Evolutionary conservation across 345 rosid species (phyloP), one percentile per base, ranked within the genome.

Genomic region (Salix suchowensis): DNA sequence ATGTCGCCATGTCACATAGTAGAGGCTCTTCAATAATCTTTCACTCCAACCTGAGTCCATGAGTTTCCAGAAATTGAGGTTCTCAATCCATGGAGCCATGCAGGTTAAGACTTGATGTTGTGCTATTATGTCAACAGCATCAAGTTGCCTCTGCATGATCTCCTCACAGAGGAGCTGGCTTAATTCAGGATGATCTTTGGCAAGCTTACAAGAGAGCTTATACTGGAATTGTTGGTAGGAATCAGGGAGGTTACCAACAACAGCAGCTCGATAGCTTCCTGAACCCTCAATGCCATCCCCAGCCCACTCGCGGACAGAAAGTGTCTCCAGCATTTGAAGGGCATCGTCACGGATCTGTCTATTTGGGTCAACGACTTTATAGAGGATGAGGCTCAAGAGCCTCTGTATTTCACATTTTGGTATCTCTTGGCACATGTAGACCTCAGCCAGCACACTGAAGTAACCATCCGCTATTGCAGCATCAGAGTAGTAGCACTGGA

Each of bases 81-180:
- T 96, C 85, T 96, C 99, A 84, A 96, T 96, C 98, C 99, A 96
- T 32, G 99, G 99, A 84, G 99, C 99, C 99, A 96, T 92, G 83
- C 99, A 96, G 10, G 99, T 96, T 82, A 96, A 86, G 76, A 93
- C 99, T 89, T 96, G 99, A 86, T 96, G 99, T 83, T 96, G 99
- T 44, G 98, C 97, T 82, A 96, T 96, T 76, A 96, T 96, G 82
- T 96, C 97, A 68, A 96, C 99, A 72, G 99, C 99, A 81, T 96
- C 99, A 73, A 96, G 93, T 88, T 96, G 99, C 74, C 99, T 85
- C 90, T 96, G 98, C 99, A 94, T 96, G 74, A 93, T 96, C 86
- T 96, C 99, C 82, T 96, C 97, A 75, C 99, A 96, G 54, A 93
- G 94, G 68, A 93, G 97, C 88, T 96, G 94, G 79, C 99, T 96